phyloP scores from a whole-genome alignment of 2,329 filamentous ascomycete genomes.

The Emydomyces testavorans region DNA sequence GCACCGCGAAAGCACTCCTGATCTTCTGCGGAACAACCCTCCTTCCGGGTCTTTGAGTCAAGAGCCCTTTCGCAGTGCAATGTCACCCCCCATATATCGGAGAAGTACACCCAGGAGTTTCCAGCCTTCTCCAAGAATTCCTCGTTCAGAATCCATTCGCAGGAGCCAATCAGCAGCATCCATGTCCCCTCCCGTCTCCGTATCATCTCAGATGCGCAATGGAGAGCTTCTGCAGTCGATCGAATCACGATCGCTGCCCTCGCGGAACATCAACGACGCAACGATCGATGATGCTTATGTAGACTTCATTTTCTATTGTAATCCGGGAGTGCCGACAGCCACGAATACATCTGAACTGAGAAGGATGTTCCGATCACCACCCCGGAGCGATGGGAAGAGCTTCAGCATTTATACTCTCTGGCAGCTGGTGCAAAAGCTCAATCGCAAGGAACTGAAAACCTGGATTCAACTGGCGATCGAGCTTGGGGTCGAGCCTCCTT shows the following conservation, averaged over 20 bases:
- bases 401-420: conserved; percentile 71
- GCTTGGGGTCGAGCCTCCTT: conserved; percentile 78
- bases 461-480: conserved; percentile 81
- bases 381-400: conserved; percentile 75
- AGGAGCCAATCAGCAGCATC: conserved; percentile 27
- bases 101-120: conserved; percentile 24
- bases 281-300: conserved; percentile 75
- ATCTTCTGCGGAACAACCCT: background rate
- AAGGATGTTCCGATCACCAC: conserved; percentile 65
- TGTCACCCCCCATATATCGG: conserved; percentile 29
- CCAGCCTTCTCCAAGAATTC: conserved; percentile 30
- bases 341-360: conserved; percentile 60
- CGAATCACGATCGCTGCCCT: conserved; percentile 48
- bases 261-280: conserved; percentile 54
- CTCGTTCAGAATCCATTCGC: conserved; percentile 22
- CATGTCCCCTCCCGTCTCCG: conserved; percentile 31
- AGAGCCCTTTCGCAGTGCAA: conserved; percentile 22
- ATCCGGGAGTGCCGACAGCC: conserved; percentile 62
- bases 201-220: conserved; percentile 21
- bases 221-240: conserved; percentile 20
- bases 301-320: conserved; percentile 79
- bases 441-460: conserved; percentile 75
- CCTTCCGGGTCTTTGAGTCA: conserved; percentile 2
- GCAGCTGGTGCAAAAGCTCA: conserved; percentile 65
- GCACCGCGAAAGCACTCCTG: background rate